A percentile compares a stretch with the other conserved stretches of the same genome.
Evolutionary conservation across 768 basidiomycete genomes (phyloP).

Genomic region (Coprinopsis marcescibilis): DNA sequence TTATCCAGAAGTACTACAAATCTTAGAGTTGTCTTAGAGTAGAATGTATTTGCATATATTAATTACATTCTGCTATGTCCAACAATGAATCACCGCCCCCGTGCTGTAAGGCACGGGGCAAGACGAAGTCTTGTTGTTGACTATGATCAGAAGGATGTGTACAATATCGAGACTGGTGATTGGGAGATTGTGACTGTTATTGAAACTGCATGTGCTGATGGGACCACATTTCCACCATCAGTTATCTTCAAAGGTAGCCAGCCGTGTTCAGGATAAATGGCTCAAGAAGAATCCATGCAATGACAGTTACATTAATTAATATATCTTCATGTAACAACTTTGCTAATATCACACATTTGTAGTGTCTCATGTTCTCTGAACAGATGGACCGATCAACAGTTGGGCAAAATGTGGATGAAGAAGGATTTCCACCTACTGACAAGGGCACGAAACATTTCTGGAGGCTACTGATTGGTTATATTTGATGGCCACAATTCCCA

Average conservation of each 20-base stretch:
- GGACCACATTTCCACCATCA: conserved; percentile 26
- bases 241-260: conserved; percentile 32
- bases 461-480: conserved; percentile 25
- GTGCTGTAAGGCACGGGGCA: no score
- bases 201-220: conserved; percentile 36
- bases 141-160: conserved; percentile 21
- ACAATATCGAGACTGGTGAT: conserved; percentile 28
- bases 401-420: conserved; percentile 27
- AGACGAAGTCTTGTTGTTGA: no score
- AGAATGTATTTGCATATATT: no score
- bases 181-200: conserved; percentile 41
- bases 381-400: conserved; percentile 34
- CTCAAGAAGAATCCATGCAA: conserved; percentile 20
- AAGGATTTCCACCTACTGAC: conserved; percentile 28
- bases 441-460: conserved; percentile 11
- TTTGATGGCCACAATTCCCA: conserved; percentile 35
- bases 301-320: conserved; percentile 21
- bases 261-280: conserved; percentile 17
- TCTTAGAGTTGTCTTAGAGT: no score
- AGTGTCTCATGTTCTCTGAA: conserved; percentile 30
- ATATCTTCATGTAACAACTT: not conserved
- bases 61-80: no score
- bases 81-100: no score
- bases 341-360: not conserved
- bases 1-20: no score